These are phyloP conservation scores for Sanghuangporus baumii DNA, from an alignment of 1,284 basidiomycete species.

Conservation along the genomic window DNA sequence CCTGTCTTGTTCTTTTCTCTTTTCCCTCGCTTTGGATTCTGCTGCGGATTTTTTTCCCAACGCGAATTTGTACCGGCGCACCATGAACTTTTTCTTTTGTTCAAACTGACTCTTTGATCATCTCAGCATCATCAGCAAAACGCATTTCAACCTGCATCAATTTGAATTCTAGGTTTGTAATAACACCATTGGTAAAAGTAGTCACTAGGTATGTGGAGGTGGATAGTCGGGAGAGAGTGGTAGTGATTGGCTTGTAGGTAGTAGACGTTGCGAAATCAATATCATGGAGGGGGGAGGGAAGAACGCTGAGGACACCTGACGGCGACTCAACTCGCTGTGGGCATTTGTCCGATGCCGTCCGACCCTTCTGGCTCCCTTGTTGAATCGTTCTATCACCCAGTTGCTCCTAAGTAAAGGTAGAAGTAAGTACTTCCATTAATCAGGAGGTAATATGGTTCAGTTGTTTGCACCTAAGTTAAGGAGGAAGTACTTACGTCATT, in stretches of 20 bases:
- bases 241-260: neutral
- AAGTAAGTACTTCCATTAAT: neutral
- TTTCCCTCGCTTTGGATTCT: neutral
- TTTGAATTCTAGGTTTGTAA: conserved; percentile 7
- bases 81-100: neutral
- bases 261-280: neutral
- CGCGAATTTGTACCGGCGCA: neutral
- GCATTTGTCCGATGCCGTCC: neutral
- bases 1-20: neutral
- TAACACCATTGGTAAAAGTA: neutral
- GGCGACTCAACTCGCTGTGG: conserved; percentile 16
- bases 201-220: neutral
- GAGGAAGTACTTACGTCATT: neutral
- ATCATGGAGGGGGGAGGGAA: neutral
- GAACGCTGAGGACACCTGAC: conserved; percentile 1
- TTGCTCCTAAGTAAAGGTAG: neutral
- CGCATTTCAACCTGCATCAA: conserved; percentile 18
- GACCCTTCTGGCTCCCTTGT: neutral
- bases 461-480: too few relatives aligned
- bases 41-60: conserved; percentile 42
- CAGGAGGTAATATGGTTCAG: neutral
- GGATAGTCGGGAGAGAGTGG: neutral
- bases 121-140: conserved; percentile 6
- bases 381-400: neutral
- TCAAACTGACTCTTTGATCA: neutral